Conservation (phyloP, 352 stramenopile species). For the Globisporangium spiculum region DNA sequence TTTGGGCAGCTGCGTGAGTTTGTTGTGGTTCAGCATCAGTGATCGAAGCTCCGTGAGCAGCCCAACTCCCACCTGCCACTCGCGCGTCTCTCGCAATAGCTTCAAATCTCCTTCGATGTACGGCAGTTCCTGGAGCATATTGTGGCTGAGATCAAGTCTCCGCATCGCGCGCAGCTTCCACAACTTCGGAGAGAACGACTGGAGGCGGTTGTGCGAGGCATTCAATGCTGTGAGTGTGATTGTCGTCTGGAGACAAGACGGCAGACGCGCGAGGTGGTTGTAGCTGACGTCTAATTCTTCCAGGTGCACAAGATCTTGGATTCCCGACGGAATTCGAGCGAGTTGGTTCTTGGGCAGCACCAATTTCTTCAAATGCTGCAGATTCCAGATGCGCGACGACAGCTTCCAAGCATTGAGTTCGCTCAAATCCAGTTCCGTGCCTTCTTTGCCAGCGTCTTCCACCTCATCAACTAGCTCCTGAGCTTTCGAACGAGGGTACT, state of each 20-base stretch:
- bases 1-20: constrained; percentile 33
- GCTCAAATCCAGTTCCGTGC: constrained; percentile 44
- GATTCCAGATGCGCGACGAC: constrained; percentile 70
- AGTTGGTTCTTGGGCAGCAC: constrained; percentile 52
- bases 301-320: constrained; percentile 63
- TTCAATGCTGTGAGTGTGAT: constrained; percentile 38
- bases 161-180: constrained; percentile 60
- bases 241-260: constrained; percentile 68
- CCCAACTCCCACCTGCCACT: constrained; percentile 69
- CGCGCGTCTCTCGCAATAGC: constrained; percentile 61
- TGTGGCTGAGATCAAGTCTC: constrained; percentile 53
- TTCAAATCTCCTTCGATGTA: constrained; percentile 70
- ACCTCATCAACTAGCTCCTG: constrained; percentile 54
- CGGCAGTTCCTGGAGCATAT: constrained; percentile 46
- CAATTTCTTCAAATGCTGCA: constrained; percentile 41
- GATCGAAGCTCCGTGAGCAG: constrained; percentile 37
- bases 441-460: constrained; percentile 32
- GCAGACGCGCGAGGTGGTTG: constrained; percentile 56
- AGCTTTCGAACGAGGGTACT: constrained; percentile 49
- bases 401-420: constrained; percentile 44
- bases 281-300: constrained; percentile 54
- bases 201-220: constrained; percentile 57
- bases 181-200: constrained; percentile 54
- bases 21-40: constrained; percentile 58
- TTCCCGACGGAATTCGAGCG: constrained; percentile 55